These are phyloP conservation scores for Licmophora abbreviata DNA, from an alignment of 108 stramenopile species.

Conservation along the genomic window DNA sequence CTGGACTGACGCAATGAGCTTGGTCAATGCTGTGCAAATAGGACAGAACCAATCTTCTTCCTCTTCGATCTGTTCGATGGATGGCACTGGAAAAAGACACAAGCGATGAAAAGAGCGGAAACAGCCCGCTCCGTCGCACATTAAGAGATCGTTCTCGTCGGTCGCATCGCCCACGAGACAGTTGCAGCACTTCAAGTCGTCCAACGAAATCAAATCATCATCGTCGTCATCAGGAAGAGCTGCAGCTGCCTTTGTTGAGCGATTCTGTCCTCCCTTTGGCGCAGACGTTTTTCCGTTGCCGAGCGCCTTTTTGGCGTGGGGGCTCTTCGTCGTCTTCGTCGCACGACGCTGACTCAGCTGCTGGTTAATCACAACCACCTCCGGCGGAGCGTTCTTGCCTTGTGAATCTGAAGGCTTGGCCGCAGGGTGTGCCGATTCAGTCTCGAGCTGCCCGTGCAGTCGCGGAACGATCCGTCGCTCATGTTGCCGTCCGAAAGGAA, in stretches of 20 bases:
- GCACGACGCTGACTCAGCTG: neutral
- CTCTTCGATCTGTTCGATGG: conserved; percentile 32
- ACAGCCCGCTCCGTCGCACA: conserved; percentile 55
- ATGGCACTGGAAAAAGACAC: conserved; percentile 55
- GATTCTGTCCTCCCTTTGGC: neutral
- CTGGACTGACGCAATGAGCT: conserved; percentile 41
- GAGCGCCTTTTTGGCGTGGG: neutral
- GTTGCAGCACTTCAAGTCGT: conserved; percentile 62
- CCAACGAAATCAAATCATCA: conserved; percentile 54
- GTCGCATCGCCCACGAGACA: conserved; percentile 47
- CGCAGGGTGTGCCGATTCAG: too few relatives aligned
- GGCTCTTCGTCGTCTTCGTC: neutral
- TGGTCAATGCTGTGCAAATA: conserved; percentile 38
- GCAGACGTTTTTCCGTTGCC: conserved; percentile 6
- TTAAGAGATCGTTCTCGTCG: conserved; percentile 46
- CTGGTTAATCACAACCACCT: conserved; percentile 14
- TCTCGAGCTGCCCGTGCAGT: too few relatives aligned
- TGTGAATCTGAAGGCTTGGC: too few relatives aligned
- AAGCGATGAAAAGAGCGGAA: conserved; percentile 79
- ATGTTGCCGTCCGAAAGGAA: conserved; percentile 13
- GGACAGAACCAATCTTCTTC: conserved; percentile 84
- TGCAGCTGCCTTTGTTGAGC: conserved; percentile 7
- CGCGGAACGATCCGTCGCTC: conserved; percentile 19
- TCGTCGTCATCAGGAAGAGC: conserved; percentile 34
- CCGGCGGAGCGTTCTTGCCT: too few relatives aligned